phyloP scores from a whole-genome alignment of 176 grass and related monocot species.

The Oryza rufipogon region DNA sequence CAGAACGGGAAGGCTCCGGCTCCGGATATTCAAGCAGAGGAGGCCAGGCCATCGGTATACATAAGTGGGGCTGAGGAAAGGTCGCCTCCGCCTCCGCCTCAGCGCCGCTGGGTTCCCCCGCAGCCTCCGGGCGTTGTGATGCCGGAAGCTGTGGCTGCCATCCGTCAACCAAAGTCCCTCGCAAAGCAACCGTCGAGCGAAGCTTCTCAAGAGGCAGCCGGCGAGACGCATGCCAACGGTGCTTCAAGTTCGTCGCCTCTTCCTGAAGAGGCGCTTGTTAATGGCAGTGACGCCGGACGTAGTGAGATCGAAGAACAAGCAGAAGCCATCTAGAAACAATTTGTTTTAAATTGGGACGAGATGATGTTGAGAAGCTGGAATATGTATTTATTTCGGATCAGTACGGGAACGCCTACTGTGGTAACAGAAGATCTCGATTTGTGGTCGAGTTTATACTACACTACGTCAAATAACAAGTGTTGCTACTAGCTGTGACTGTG shows the following conservation, averaged over 20 bases:
- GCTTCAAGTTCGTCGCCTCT: constrained; percentile 27
- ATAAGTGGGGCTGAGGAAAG: constrained; percentile 42
- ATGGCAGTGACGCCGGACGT: constrained; percentile 28
- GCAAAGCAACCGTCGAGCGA: constrained; percentile 49
- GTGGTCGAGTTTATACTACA: neutral
- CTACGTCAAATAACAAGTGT: neutral
- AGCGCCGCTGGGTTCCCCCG: constrained; percentile 72
- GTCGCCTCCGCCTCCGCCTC: constrained; percentile 18
- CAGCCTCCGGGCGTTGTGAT: constrained; percentile 68
- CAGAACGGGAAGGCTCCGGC: constrained; percentile 53
- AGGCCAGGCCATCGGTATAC: constrained; percentile 46
- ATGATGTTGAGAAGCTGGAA: neutral
- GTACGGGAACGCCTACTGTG: neutral
- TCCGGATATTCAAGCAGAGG: constrained; percentile 44
- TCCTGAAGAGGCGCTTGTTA: constrained; percentile 4
- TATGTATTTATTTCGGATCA: neutral
- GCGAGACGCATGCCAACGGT: constrained; percentile 41
- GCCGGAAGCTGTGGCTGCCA: constrained; percentile 73
- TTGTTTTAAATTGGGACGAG: neutral
- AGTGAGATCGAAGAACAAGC: constrained; percentile 42
- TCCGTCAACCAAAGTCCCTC: constrained; percentile 60
- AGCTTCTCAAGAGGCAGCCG: constrained; percentile 3
- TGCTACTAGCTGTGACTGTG: neutral
- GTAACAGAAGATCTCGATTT: neutral
- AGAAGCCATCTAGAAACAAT: constrained; percentile 16